Percentiles rank a stretch among this genome's conserved stretches.
phyloP scores from a whole-genome alignment of 768 basidiomycete genomes.

The Imleria badia region DNA sequence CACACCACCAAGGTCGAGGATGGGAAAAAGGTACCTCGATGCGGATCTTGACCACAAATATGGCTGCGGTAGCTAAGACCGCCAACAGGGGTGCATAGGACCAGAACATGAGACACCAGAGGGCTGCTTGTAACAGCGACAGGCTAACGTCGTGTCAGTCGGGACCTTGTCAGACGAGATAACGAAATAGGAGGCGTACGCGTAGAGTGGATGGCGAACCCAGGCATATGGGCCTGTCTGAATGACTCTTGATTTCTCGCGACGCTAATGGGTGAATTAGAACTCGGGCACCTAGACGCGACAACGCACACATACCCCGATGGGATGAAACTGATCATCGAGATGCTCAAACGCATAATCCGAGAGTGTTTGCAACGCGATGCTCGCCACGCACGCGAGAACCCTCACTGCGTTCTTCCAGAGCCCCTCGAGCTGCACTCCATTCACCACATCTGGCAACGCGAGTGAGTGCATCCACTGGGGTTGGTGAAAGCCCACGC shows the following conservation, averaged over 20 bases:
- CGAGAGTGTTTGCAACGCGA: neutral
- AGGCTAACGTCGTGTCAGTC: neutral
- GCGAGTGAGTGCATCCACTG: neutral
- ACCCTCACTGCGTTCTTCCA: neutral
- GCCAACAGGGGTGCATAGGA: slow-evolving; percentile 7
- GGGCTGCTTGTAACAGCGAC: neutral
- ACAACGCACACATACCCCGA: neutral
- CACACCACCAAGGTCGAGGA: no score
- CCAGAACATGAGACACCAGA: slow-evolving; percentile 8
- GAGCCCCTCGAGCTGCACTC: neutral
- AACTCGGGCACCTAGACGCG: no score
- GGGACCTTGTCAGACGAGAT: neutral
- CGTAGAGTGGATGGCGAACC: slow-evolving; percentile 13
- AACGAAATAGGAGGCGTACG: neutral
- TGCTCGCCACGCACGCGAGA: neutral
- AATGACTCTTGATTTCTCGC: slow-evolving; percentile 10
- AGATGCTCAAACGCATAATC: slow-evolving; percentile 2
- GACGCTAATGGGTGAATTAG: neutral
- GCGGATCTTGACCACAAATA: slow-evolving; percentile 2
- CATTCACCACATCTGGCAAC: neutral
- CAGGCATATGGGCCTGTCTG: slow-evolving; percentile 16
- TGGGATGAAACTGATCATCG: slow-evolving; percentile 1
- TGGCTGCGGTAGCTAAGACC: neutral
- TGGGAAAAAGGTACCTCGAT: slow-evolving; percentile 1
- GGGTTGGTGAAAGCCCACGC: neutral